Percentiles rank a stretch among this genome's conserved stretches.
Evolutionary conservation across 345 rosid species (phyloP).

Genomic region (Durio zibethinus): DNA sequence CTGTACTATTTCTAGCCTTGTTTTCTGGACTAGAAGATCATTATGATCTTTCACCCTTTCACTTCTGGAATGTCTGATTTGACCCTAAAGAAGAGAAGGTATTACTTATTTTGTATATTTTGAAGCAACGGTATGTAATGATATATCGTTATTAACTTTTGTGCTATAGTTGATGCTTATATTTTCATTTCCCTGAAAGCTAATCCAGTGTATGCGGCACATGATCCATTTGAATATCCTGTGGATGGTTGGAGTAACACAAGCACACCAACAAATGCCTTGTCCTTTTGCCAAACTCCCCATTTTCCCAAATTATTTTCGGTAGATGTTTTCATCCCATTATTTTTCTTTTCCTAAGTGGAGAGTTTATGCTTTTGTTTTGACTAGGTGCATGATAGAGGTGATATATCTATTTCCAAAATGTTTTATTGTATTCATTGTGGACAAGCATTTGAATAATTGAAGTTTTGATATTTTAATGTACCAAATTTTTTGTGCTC

Average conservation of each 20-base stretch:
- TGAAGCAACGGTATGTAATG: constrained; percentile 8
- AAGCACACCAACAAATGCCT: not conserved
- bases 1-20: constrained; percentile 10
- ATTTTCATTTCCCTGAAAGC: not conserved
- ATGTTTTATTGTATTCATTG: not conserved
- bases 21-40: not conserved
- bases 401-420: not conserved
- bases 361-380: not conserved
- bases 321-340: not conserved
- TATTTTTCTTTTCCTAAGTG: not conserved
- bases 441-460: not conserved
- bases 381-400: not conserved
- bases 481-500: not conserved
- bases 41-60: constrained; percentile 4
- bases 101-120: constrained; percentile 20
- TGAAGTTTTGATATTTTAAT: not conserved
- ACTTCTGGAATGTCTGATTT: constrained; percentile 17
- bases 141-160: not conserved
- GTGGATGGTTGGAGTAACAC: not conserved
- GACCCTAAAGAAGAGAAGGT: constrained; percentile 19
- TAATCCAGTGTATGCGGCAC: not conserved
- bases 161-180: not conserved
- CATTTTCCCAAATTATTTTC: not conserved
- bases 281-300: not conserved
- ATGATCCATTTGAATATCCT: not conserved